phyloP scores from a whole-genome alignment of 2,329 filamentous ascomycete genomes.

The Aspergillus sp. region DNA sequence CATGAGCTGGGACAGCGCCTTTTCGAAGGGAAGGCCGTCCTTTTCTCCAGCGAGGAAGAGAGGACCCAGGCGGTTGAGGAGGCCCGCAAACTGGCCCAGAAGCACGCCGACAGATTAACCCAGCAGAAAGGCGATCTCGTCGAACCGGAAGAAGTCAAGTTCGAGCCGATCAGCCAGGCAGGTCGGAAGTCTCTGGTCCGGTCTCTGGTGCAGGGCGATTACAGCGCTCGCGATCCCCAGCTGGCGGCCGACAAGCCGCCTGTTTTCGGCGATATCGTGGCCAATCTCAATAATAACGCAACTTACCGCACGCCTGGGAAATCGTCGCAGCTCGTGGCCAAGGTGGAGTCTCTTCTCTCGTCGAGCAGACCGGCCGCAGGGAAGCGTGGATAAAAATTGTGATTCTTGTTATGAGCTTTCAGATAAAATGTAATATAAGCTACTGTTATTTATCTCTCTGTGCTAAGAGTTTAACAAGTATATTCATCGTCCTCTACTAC shows the following conservation, averaged over 20 bases:
- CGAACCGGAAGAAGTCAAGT: conserved; percentile 22
- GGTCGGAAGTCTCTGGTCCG: conserved; percentile 21
- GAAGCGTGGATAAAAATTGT: conserved; percentile 15
- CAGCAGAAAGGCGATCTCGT: conserved; percentile 30
- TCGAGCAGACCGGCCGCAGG: conserved; percentile 12
- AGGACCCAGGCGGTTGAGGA: conserved; percentile 26
- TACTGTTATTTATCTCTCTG: neutral
- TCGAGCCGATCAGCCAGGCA: conserved; percentile 16
- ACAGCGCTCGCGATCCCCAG: conserved; percentile 14
- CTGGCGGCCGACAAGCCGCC: conserved; percentile 12
- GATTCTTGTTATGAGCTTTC: neutral
- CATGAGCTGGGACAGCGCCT: conserved; percentile 29
- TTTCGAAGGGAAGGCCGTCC: conserved; percentile 28
- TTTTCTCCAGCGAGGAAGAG: conserved; percentile 30
- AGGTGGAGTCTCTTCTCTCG: conserved; percentile 28
- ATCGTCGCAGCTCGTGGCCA: conserved; percentile 26
- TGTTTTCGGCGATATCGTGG: conserved; percentile 23
- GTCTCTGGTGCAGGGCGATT: conserved; percentile 25
- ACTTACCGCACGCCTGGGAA: conserved; percentile 32
- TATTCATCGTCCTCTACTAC: no score
- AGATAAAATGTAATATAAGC: conserved; percentile 8
- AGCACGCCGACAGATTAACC: conserved; percentile 24
- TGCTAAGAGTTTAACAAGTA: no score
- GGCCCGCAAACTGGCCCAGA: conserved; percentile 24
- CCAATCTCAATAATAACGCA: conserved; percentile 31